A percentile compares a stretch with the other conserved stretches of the same genome.
These are phyloP conservation scores for Arachnopeziza araneosa DNA, from an alignment of 2,329 filamentous ascomycete genomes.

Conservation along the genomic window DNA sequence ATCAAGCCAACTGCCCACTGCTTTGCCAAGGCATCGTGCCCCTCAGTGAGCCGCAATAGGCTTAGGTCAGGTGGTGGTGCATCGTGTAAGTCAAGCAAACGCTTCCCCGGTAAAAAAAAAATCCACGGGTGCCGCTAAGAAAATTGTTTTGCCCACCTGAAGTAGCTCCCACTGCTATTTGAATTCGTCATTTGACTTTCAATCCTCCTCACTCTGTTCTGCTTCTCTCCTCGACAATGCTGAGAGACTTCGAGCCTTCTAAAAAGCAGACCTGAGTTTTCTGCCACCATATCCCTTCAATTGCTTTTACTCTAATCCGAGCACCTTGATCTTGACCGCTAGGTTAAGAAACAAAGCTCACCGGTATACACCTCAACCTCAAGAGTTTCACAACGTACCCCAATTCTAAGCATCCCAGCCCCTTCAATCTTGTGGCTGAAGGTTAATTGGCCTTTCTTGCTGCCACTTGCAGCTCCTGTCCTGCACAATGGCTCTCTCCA, in stretches of 20 bases:
- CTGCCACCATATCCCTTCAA: slow-evolving; percentile 1
- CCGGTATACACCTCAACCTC: slow-evolving; percentile 2
- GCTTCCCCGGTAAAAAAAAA: not conserved
- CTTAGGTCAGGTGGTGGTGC: not conserved
- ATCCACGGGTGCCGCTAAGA: not conserved
- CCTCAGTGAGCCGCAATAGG: not conserved
- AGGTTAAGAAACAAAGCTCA: slow-evolving; percentile 8
- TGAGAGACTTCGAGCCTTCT: slow-evolving; percentile 26
- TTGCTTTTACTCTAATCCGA: not conserved
- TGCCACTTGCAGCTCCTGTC: slow-evolving; percentile 19
- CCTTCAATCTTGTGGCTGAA: slow-evolving; percentile 4
- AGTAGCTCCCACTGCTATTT: not conserved
- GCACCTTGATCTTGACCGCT: slow-evolving; percentile 12
- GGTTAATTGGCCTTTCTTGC: slow-evolving; percentile 11
- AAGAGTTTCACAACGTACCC: slow-evolving; percentile 7
- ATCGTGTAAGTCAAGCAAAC: not conserved
- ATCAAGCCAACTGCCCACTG: not conserved
- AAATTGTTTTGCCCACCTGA: not conserved
- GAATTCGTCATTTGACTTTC: not conserved
- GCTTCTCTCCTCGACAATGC: slow-evolving; percentile 20
- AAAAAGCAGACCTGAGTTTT: slow-evolving; percentile 23
- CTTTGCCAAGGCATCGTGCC: not conserved
- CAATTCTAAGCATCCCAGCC: slow-evolving; percentile 1
- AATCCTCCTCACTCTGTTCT: slow-evolving; percentile 1
- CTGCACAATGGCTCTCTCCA: slow-evolving; percentile 30